These are phyloP conservation scores for Macrophomina tecta DNA, from an alignment of 2,329 filamentous ascomycete species.

Conservation along the genomic window DNA sequence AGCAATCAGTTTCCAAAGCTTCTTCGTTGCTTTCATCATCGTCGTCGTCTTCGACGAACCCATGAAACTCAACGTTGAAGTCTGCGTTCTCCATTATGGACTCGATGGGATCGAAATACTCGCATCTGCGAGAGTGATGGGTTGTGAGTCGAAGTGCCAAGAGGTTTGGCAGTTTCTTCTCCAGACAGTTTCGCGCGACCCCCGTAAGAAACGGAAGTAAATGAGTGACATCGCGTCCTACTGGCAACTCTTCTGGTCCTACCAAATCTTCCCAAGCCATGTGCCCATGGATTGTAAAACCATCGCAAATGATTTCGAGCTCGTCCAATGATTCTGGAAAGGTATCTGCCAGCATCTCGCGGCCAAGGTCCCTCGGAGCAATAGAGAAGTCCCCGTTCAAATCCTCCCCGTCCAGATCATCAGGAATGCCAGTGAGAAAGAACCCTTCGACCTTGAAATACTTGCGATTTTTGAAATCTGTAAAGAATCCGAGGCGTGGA, in stretches of 20 bases:
- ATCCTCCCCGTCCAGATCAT: neutral
- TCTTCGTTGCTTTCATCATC: neutral
- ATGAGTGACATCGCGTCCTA: too few species aligned
- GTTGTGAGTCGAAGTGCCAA: neutral
- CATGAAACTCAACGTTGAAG: neutral
- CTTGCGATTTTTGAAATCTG: neutral
- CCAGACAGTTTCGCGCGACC: neutral
- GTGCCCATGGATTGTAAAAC: neutral
- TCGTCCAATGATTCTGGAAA: neutral
- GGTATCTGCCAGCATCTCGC: neutral
- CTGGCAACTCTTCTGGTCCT: too few species aligned
- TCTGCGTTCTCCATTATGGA: neutral
- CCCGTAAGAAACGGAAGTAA: neutral
- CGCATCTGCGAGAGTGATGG: neutral
- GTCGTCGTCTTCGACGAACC: neutral
- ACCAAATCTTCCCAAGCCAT: too few species aligned
- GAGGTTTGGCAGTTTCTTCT: neutral
- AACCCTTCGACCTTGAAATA: neutral
- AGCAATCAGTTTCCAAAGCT: too few species aligned
- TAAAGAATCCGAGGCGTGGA: neutral
- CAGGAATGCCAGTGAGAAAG: neutral
- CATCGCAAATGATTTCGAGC: neutral
- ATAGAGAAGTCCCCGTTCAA: neutral
- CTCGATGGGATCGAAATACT: neutral
- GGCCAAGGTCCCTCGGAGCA: neutral